These are phyloP conservation scores for Xylaria scruposa DNA, from an alignment of 495 filamentous ascomycete species.

Conservation along the genomic window DNA sequence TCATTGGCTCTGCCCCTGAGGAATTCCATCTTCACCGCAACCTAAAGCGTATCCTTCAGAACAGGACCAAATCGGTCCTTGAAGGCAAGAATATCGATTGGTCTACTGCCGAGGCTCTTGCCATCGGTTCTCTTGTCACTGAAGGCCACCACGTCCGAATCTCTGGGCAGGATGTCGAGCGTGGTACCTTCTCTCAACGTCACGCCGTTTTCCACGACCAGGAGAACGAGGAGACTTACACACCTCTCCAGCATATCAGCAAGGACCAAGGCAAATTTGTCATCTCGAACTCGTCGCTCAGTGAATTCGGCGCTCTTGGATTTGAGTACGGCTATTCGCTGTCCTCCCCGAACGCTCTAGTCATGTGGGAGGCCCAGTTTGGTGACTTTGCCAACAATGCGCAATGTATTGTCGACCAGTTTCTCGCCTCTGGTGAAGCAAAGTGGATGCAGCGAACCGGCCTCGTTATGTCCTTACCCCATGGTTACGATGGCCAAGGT, in stretches of 20 bases:
- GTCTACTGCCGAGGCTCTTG: conserved; percentile 95
- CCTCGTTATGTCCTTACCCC: conserved; percentile 90
- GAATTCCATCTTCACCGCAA: conserved; percentile 90
- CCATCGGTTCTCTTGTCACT: conserved; percentile 86
- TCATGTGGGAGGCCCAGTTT: conserved; percentile 99
- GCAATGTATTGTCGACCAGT: conserved; percentile 98
- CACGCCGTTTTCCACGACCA: conserved; percentile 98
- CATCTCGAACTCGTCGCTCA: conserved; percentile 96
- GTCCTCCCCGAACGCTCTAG: conserved; percentile 92
- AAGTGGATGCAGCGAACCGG: conserved; percentile 99
- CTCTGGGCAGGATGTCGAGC: conserved; percentile 98
- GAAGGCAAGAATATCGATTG: conserved; percentile 97
- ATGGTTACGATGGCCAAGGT: conserved; percentile 98
- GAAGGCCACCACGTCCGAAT: conserved; percentile 97
- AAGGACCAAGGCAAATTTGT: conserved; percentile 92
- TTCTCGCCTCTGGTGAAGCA: conserved; percentile 94
- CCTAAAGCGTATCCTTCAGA: conserved; percentile 92
- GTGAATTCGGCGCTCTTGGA: conserved; percentile 92
- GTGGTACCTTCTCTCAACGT: conserved; percentile 98
- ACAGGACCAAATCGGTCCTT: conserved; percentile 87
- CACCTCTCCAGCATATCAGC: conserved; percentile 86
- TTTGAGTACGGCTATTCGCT: conserved; percentile 99
- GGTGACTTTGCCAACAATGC: conserved; percentile 99
- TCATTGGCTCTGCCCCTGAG: conserved; percentile 77
- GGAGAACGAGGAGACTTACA: conserved; percentile 89